phyloP scores from a whole-genome alignment of 371 early-diverging fungal genomes.

The Apophysomyces variabilis region DNA sequence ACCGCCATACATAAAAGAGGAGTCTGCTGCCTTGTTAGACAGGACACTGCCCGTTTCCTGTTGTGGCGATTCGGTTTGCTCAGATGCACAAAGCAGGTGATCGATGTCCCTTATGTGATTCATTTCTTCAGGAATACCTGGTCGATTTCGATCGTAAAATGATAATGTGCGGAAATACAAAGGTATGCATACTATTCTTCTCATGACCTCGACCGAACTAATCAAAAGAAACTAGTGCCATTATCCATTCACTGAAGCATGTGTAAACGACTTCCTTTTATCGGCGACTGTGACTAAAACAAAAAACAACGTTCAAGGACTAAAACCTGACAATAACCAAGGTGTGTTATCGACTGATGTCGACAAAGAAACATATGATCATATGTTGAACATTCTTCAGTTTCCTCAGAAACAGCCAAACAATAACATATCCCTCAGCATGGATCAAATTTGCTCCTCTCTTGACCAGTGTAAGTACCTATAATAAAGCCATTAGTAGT shows the following conservation, averaged over 20 bases:
- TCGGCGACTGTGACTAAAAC: background rate
- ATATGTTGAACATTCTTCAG: slow-evolving; percentile 5
- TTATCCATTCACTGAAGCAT: slow-evolving; percentile 4
- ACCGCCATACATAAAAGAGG: too few relatives aligned
- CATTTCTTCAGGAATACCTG: background rate
- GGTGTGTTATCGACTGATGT: slow-evolving; percentile 6
- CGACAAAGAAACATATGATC: background rate
- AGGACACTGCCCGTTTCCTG: too few relatives aligned
- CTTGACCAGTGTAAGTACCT: background rate
- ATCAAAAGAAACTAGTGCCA: background rate
- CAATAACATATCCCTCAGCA: background rate
- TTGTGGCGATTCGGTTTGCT: too few relatives aligned
- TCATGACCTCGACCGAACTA: background rate
- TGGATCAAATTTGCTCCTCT: background rate
- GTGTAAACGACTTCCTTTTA: background rate
- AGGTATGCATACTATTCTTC: background rate
- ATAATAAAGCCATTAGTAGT: background rate
- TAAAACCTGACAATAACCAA: background rate
- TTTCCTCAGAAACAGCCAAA: background rate
- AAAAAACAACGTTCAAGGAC: background rate
- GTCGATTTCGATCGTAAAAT: background rate
- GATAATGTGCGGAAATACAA: background rate
- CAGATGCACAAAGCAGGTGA: background rate
- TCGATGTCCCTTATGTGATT: background rate
- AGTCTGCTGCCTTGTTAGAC: too few relatives aligned